Evolutionary conservation across 192 early-diverging fungal species (phyloP).

Genomic region (Funneliformis geosporum): DNA sequence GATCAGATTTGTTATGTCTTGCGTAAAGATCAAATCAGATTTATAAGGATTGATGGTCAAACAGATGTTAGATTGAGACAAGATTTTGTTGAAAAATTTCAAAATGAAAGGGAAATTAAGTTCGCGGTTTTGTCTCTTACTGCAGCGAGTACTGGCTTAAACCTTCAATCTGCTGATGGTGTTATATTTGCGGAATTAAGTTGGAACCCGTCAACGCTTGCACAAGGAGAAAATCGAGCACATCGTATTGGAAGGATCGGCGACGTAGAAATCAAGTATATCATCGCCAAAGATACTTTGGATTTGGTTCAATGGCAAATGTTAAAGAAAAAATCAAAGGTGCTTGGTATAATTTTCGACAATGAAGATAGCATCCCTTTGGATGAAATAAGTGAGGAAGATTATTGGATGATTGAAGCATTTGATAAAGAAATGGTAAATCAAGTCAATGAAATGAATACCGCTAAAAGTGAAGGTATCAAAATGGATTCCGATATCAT

Average conservation of each 20-base stretch:
- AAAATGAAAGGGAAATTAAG: constrained; percentile 35
- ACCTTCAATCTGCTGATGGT: constrained; percentile 48
- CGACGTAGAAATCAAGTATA: constrained; percentile 51
- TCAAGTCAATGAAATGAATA: not conserved
- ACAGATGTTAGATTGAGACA: constrained; percentile 39
- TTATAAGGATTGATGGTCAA: constrained; percentile 50
- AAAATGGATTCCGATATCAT: not conserved
- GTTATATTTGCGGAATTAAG: constrained; percentile 55
- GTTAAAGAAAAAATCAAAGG: not conserved
- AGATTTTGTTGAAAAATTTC: constrained; percentile 48
- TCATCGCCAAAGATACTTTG: constrained; percentile 43
- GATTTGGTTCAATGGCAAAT: constrained; percentile 35
- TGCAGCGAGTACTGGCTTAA: constrained; percentile 51
- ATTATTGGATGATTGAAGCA: not conserved
- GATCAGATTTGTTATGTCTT: constrained; percentile 31
- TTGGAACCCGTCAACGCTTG: constrained; percentile 54
- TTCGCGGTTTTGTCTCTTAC: constrained; percentile 51
- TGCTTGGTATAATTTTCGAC: not conserved
- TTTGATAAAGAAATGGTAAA: not conserved
- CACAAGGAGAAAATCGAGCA: constrained; percentile 49
- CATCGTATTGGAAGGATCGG: constrained; percentile 49
- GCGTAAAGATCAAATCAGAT: constrained; percentile 32
- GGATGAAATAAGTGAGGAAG: not conserved
- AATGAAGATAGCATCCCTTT: not conserved
- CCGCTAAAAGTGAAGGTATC: not conserved